Conservation (phyloP, 148 eudicot genomes). For the Vaccinium myrtillus region DNA sequence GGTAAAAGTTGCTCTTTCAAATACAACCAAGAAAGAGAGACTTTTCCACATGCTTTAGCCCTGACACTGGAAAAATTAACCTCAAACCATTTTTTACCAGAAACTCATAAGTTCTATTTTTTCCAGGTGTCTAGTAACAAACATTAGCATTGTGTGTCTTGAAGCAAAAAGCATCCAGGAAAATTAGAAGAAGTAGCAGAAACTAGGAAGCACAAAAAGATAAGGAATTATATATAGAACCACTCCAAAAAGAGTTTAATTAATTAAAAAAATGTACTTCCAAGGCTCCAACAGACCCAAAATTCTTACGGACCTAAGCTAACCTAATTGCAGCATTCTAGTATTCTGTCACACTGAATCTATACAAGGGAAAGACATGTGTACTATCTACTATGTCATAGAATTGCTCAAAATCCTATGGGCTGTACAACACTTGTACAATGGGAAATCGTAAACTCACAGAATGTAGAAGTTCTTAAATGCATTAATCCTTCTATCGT, state of each 20-base stretch:
- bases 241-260: not conserved
- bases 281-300: not conserved
- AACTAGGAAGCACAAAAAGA: not conserved
- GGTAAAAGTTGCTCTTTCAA: not conserved
- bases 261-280: not conserved
- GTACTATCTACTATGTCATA: not conserved
- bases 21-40: not conserved
- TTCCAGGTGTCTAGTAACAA: not conserved
- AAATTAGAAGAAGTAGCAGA: not conserved
- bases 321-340: not conserved
- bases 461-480: not conserved
- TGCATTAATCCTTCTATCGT: conserved; percentile 10
- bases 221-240: not conserved
- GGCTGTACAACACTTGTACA: not conserved
- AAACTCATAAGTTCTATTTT: not conserved
- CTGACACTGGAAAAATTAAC: not conserved
- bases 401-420: not conserved
- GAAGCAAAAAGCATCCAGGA: not conserved
- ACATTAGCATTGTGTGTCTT: not conserved
- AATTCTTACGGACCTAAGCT: conserved; percentile 3
- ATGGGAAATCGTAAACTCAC: not conserved
- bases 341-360: not conserved
- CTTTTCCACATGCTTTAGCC: not conserved
- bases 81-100: not conserved
- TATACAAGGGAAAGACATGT: not conserved